Evolutionary conservation across 2,329 filamentous ascomycete species (phyloP), one percentile per base, ranked within the genome.

Genomic region (Chaetomiaceae sp.): DNA sequence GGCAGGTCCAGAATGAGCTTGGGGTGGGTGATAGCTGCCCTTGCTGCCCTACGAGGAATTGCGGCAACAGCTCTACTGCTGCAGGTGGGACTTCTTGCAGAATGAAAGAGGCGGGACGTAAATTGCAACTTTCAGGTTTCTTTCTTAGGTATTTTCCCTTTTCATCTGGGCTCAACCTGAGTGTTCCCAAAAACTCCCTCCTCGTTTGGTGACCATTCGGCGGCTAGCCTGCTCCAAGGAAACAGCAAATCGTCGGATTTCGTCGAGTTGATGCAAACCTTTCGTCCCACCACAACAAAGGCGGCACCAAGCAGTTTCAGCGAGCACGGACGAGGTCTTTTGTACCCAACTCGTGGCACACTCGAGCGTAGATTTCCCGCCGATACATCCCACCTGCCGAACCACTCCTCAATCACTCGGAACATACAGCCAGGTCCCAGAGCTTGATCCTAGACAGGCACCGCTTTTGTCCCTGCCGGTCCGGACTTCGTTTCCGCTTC

Each of bases 21-120:
- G 31, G 33, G 50, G 25, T 25, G 11, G 27, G 14, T 3, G 31
- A 6, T 22, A 31, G 54, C 37, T 39, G 27, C 14, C n/a, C n/a
- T 43, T 20, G 14, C 47, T 50, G 52, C 52, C 52, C 47, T 51
- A 54, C 47, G 47, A 31, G 36, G 40, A 27, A 38, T 19, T 53
- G 31, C 42, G 23, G 11, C 9, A 27, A 25, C 49, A 14, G 37
- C 34, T 33, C 17, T 33, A 33, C 27, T 29, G 11, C 15, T 4
- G 11, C 4, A 14, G 31, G 31, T 34, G 31, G 31, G 31, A 34
- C 31, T 34, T 8, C 15, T 34, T 31, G 9, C n/a, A n/a, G 33
- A 9, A n/a, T 36, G 33, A 36, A 6, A 17, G 14, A 36, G n/a
- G 12, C 27, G 15, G 15, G 6, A 20, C 31, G 9, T 23, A 29